phyloP scores from a whole-genome alignment of 257 asterid genomes.

The Echites panduratus region DNA sequence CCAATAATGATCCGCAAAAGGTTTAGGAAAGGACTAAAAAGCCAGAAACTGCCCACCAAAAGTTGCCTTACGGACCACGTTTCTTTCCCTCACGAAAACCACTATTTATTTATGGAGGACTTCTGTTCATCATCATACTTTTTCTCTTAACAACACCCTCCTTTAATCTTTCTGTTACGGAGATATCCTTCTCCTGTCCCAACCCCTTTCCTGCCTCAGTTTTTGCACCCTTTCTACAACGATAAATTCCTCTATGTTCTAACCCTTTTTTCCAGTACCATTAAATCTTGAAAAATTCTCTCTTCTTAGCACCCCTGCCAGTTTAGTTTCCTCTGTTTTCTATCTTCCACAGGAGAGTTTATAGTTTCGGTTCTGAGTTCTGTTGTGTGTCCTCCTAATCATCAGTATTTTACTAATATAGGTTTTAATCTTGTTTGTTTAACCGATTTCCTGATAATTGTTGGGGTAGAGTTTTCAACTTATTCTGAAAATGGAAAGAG shows the following conservation, averaged over 20 bases:
- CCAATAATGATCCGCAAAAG: constrained; percentile 1
- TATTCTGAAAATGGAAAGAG: constrained; percentile 35
- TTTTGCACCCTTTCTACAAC: neutral
- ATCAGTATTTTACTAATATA: neutral
- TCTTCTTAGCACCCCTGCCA: neutral
- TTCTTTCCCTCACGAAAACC: constrained; percentile 20
- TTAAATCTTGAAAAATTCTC: neutral
- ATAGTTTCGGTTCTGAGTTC: neutral
- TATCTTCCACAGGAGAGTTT: neutral
- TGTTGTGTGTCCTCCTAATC: neutral
- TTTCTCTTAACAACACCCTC: constrained; percentile 9
- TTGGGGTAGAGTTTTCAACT: neutral
- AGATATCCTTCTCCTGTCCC: neutral
- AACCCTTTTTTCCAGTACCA: neutral
- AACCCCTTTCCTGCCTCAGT: neutral
- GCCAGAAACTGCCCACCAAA: constrained; percentile 23
- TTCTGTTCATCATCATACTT: constrained; percentile 13
- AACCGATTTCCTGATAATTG: neutral
- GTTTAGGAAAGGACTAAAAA: constrained; percentile 6
- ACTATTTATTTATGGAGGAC: constrained; percentile 19
- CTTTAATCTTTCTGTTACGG: constrained; percentile 15
- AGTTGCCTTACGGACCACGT: constrained; percentile 32
- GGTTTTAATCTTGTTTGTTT: neutral
- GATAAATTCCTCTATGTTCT: neutral
- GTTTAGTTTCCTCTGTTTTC: neutral